Evolutionary conservation across 495 filamentous ascomycete genomes (phyloP).

Genomic region (Penicillium macrosclerotiorum): DNA sequence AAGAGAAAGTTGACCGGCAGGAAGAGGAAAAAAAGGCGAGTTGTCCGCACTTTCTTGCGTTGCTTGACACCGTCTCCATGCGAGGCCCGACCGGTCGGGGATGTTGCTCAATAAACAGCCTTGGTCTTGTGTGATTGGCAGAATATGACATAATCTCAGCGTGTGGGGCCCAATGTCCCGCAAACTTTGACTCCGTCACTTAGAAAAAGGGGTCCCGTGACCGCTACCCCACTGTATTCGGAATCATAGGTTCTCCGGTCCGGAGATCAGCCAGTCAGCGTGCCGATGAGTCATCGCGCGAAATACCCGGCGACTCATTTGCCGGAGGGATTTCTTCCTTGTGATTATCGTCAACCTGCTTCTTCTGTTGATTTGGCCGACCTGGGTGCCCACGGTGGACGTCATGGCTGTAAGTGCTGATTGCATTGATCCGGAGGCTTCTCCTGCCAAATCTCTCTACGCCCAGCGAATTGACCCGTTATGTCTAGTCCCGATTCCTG

Average conservation of each 20-base stretch:
- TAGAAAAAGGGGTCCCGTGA: constrained; percentile 9
- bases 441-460: constrained; percentile 3
- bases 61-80: no score
- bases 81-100: no score
- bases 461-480: no score
- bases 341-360: no score
- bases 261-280: constrained; percentile 3
- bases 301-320: constrained; percentile 18
- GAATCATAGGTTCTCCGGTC: background rate
- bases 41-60: no score
- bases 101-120: no score
- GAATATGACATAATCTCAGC: no score
- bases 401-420: constrained; percentile 23
- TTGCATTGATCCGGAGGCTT: constrained; percentile 14
- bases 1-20: no score
- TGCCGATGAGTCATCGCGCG: constrained; percentile 14
- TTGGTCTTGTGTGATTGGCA: no score
- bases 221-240: constrained; percentile 8
- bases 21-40: background rate
- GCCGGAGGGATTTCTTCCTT: constrained; percentile 12
- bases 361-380: no score
- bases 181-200: no score
- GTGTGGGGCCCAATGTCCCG: no score
- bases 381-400: constrained; percentile 9
- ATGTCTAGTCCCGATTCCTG: constrained; percentile 38